Evolutionary conservation across 345 rosid species (phyloP).

Genomic region (Alliaria petiolata): DNA sequence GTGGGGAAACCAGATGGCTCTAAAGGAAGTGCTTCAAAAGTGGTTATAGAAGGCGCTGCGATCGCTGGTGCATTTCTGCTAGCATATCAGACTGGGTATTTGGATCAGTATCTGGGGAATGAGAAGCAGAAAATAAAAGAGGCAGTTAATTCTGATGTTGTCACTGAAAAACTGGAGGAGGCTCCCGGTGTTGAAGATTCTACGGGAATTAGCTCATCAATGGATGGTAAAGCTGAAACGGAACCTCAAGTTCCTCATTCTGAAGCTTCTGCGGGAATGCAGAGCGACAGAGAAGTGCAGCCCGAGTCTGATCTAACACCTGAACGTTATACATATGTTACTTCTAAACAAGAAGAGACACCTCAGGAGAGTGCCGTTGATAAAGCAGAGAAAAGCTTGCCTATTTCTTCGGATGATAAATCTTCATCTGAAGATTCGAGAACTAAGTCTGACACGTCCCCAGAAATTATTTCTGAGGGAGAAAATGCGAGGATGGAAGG

Average conservation of each 20-base stretch:
- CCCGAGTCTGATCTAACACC: constrained; percentile 34
- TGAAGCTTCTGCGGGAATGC: constrained; percentile 30
- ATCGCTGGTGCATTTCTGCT: constrained; percentile 44
- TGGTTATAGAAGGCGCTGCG: constrained; percentile 48
- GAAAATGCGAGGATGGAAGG: constrained; percentile 36
- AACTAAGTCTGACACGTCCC: constrained; percentile 27
- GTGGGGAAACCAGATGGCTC: constrained; percentile 44
- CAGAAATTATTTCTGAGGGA: constrained; percentile 27
- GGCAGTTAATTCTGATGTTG: constrained; percentile 23
- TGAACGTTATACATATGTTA: constrained; percentile 33
- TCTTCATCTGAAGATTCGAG: constrained; percentile 30
- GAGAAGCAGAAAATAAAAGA: constrained; percentile 28
- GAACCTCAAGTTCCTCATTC: constrained; percentile 32
- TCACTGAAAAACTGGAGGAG: constrained; percentile 28
- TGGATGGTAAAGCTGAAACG: constrained; percentile 36
- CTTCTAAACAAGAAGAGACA: constrained; percentile 33
- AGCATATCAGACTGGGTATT: constrained; percentile 58
- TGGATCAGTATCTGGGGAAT: constrained; percentile 48
- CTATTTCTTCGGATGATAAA: constrained; percentile 21
- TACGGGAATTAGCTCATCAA: constrained; percentile 14
- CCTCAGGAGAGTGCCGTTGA: constrained; percentile 31
- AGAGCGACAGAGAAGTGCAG: constrained; percentile 28
- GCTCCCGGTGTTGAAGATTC: constrained; percentile 38
- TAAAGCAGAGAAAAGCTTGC: constrained; percentile 30
- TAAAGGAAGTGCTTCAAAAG: constrained; percentile 37